Evolutionary conservation across 371 early-diverging fungal genomes (phyloP), one percentile per base, ranked within the genome.

Genomic region (Syncephalis fuscata): DNA sequence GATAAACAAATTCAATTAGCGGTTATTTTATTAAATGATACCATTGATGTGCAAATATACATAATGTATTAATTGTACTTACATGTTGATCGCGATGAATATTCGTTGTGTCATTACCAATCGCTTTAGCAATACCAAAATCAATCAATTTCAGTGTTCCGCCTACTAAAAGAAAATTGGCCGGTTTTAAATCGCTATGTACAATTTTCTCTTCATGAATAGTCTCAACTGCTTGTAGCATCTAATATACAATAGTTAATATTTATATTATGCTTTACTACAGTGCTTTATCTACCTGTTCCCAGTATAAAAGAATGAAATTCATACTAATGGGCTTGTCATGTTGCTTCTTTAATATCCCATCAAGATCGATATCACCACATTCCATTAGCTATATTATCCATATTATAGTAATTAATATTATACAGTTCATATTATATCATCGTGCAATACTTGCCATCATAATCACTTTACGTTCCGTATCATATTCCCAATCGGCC

Each of bases 61-160:
- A 37, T 51, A 2, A 22, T 52, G 22, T 21, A 2, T 4, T 27
- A n/a, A n/a, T n/a, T n/a, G n/a, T n/a, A n/a, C 19, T n/a, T 59
- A 72, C 78, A 59, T 92, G 92, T 39, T 71, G 69, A 42, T 92
- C 92, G 3, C 90, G 67, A 26, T 88, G 78, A 43, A 97, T 83
- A 50, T 90, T 91, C 15, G 97, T 96, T 0, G 98, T 97, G 57
- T 95, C 94, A 61, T 86, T 89, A 1, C 81, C 71, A 20, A 98
- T 89, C 0, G 76, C 66, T 49, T 90, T 95, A 3, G 97, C 92
- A 48, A 99, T 98, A n/a, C 99, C 99, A 74, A 99, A 99, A 60
- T 99, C 99, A 50, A 97, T 98, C 47, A 96, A 60, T 53, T 95
- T 96, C 9, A 96, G 58, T 19, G 67, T 50, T 1, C 89, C 93